Evolutionary conservation across 2,329 filamentous ascomycete species (phyloP), one percentile per base, ranked within the genome.

Genomic region (Cytospora piceicola): DNA sequence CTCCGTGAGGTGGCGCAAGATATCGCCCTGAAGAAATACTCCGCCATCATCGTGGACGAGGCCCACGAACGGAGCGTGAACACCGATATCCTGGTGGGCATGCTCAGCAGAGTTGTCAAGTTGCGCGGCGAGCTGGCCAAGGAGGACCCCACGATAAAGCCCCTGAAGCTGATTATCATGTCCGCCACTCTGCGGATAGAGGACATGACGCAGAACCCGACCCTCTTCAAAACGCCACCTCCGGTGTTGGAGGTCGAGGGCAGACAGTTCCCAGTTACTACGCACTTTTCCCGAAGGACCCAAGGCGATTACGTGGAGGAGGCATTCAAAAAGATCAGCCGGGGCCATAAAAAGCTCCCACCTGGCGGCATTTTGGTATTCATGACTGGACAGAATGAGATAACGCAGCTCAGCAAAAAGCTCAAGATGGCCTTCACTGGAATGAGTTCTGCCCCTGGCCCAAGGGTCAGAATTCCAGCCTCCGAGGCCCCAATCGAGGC

Each of bases 41-140:
- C 94, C 0, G 91, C 91, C 17, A 91, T 99, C 61, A 87, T 99
- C 58, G 94, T 99, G 67, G 95, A 99, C 73, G 95, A 99, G 78
- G 95, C 95, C 1, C 95, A 99, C 80, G 95, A 99, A 76, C 88
- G 96, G 72, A 98, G 93, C 73, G 92, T 97, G 72, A 98, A 99
- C 74, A 99, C 96, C 0, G 96, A 99, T 75, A 96, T 99, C 51
- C 80, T 99, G n/a, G 94, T 99, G 70, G 95, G 95, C 59, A 96
- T 99, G 88, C 87, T 98, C 20, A 97, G 94, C 73, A 88, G 94
- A 73, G 93, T 98, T 39, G 92, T 97, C 57, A 92, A 93, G 71
- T 80, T 97, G 62, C 87, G 95, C 66, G 86, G 90, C 61, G 87
- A 92, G 49, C 85, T 97, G 79, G 86, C 87, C 9, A 80, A 85